Evolutionary conservation across 2,329 filamentous ascomycete genomes (phyloP).

Genomic region (Claviceps sorghi): DNA sequence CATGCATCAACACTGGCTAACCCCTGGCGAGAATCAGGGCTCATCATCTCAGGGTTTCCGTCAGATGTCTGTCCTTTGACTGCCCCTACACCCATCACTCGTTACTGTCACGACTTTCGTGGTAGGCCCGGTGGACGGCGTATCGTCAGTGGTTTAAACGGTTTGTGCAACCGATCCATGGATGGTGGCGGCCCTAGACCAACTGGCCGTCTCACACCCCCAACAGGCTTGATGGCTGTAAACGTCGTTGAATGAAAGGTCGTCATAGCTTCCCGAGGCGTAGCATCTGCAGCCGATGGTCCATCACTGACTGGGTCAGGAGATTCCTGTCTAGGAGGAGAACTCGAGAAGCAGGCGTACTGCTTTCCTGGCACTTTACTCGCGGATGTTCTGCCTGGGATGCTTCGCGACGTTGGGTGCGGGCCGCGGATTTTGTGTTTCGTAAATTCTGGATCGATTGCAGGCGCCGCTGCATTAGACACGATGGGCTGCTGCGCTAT

Average conservation of each 20-base stretch:
- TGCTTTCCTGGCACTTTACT: conserved; percentile 21
- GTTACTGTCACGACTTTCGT: neutral
- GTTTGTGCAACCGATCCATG: conserved; percentile 36
- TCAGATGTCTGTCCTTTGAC: neutral
- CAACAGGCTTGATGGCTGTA: conserved; percentile 21
- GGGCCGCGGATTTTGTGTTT: conserved; percentile 28
- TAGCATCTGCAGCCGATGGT: conserved; percentile 13
- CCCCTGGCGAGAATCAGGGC: neutral
- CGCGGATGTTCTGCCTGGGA: conserved; percentile 10
- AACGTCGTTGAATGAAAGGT: conserved; percentile 40
- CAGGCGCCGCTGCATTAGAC: conserved; percentile 7
- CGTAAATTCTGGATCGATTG: conserved; percentile 17
- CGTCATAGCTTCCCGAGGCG: conserved; percentile 20
- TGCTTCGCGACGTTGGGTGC: conserved; percentile 22
- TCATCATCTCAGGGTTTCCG: neutral
- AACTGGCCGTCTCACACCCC: conserved; percentile 28
- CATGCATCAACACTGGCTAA: neutral
- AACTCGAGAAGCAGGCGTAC: conserved; percentile 47
- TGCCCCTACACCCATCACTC: neutral
- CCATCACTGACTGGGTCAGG: conserved; percentile 10
- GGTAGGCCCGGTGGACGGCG: conserved; percentile 22
- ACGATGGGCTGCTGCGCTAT: conserved; percentile 1
- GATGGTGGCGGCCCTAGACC: conserved; percentile 31
- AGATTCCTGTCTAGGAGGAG: conserved; percentile 25
- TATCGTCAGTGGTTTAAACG: conserved; percentile 43